phyloP scores from a whole-genome alignment of 1,139 yeast species.

The Candida glucosophila region DNA sequence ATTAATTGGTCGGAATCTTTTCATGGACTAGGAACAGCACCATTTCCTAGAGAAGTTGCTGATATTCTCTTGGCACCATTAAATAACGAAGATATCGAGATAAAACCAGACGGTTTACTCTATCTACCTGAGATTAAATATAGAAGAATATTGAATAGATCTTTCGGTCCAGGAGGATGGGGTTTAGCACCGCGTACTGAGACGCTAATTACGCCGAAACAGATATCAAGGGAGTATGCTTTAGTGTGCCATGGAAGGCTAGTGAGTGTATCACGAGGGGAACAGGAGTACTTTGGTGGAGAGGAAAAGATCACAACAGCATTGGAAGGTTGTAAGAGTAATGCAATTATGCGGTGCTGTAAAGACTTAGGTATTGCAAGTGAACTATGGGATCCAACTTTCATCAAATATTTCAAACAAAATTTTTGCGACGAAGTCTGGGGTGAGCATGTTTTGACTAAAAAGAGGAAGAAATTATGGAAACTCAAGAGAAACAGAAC shows the following conservation, averaged over 20 bases:
- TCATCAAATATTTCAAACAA: conserved; percentile 72
- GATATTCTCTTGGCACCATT: conserved; percentile 54
- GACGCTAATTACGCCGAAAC: conserved; percentile 57
- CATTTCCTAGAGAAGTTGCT: conserved; percentile 58
- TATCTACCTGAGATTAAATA: conserved; percentile 93
- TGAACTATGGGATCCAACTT: conserved; percentile 94
- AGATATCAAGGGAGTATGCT: conserved; percentile 80
- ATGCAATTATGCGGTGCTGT: conserved; percentile 96
- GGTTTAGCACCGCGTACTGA: conserved; percentile 93
- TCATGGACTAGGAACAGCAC: conserved; percentile 72
- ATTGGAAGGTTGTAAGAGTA: conserved; percentile 93
- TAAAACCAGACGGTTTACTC: conserved; percentile 89
- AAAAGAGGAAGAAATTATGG: conserved; percentile 87
- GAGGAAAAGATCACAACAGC: conserved; percentile 91
- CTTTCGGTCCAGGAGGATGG: conserved; percentile 99
- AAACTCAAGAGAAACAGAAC: conserved; percentile 67
- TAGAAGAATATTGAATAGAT: conserved; percentile 75
- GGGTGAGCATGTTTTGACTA: conserved; percentile 75
- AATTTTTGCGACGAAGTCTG: conserved; percentile 73
- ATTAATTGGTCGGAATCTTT: conserved; percentile 70
- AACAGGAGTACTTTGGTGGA: conserved; percentile 79
- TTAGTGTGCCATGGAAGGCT: conserved; percentile 79
- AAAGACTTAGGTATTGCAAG: conserved; percentile 95
- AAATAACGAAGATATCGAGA: conserved; percentile 68
- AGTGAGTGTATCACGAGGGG: conserved; percentile 91